Conservation (phyloP, 2,329 filamentous ascomycete species). For the Alternaria panax region DNA sequence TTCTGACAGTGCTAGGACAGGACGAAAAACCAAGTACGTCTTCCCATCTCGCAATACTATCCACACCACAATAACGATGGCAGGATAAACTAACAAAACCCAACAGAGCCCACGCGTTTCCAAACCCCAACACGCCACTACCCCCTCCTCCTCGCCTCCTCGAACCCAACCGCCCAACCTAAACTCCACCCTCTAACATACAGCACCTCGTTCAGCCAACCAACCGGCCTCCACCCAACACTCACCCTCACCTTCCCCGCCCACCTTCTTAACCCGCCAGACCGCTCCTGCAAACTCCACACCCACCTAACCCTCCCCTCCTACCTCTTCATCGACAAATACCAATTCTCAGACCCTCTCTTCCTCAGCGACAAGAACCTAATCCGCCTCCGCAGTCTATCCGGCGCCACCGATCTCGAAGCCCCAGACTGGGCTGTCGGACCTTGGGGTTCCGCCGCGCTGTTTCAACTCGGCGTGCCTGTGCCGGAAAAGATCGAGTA, state of each 20-base stretch:
- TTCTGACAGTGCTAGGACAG: conserved; percentile 79
- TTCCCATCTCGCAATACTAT: not conserved
- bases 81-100: not conserved
- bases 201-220: conserved; percentile 68
- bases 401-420: conserved; percentile 85
- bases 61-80: not conserved
- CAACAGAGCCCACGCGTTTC: conserved; percentile 75
- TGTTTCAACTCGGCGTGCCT: conserved; percentile 74
- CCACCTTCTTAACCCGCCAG: conserved; percentile 55
- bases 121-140: conserved; percentile 86
- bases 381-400: conserved; percentile 69
- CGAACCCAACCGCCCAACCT: conserved; percentile 25
- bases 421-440: conserved; percentile 81
- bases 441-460: conserved; percentile 79
- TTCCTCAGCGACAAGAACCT: conserved; percentile 85
- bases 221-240: conserved; percentile 84
- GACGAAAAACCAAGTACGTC: conserved; percentile 68
- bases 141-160: conserved; percentile 48
- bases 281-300: conserved; percentile 71
- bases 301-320: conserved; percentile 84
- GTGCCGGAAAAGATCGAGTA: conserved; percentile 6
- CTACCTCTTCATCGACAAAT: conserved; percentile 82
- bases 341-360: conserved; percentile 78
- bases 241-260: conserved; percentile 73
- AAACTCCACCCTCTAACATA: conserved; percentile 65